phyloP scores from a whole-genome alignment of 768 basidiomycete species.

The Lactarius sp. region DNA sequence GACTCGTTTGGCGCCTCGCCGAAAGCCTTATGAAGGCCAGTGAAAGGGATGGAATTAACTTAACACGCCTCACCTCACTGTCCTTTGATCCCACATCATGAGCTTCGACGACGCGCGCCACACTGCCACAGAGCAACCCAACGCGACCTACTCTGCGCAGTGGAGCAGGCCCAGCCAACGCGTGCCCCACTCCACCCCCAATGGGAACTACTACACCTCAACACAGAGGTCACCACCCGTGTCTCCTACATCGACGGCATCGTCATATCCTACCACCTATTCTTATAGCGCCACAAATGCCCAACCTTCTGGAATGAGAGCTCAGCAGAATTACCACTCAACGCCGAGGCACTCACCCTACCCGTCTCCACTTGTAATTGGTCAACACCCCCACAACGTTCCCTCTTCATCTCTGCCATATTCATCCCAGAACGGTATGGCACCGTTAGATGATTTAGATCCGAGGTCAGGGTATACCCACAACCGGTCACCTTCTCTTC shows the following conservation, averaged over 20 bases:
- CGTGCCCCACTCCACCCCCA: conserved; percentile 18
- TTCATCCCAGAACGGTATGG: conserved; percentile 13
- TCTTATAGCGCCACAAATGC: conserved; percentile 8
- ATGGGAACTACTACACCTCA: conserved; percentile 15
- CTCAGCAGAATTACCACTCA: conserved; percentile 19
- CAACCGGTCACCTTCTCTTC: conserved; percentile 19
- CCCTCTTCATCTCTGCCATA: conserved; percentile 12
- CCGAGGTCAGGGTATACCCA: conserved; percentile 17
- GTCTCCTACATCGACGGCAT: conserved; percentile 1
- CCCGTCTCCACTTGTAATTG: not conserved
- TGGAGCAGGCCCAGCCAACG: conserved; percentile 24
- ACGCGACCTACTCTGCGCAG: conserved; percentile 15
- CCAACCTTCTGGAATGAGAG: conserved; percentile 8
- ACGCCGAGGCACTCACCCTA: conserved; percentile 17
- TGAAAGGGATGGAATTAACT: conserved; percentile 8
- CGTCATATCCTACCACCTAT: conserved; percentile 14
- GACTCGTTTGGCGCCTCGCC: conserved; percentile 23
- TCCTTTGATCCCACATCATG: conserved; percentile 19
- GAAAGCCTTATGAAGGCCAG: conserved; percentile 26
- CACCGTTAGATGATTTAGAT: conserved; percentile 1
- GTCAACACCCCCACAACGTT: conserved; percentile 8
- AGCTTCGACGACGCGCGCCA: conserved; percentile 25
- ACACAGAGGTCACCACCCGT: conserved; percentile 21
- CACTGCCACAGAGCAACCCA: conserved; percentile 19
- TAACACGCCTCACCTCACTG: conserved; percentile 18